Evolutionary conservation across 805 yeast species (phyloP), one percentile per base, ranked within the genome.

Genomic region (Metschnikowia cubensis): DNA sequence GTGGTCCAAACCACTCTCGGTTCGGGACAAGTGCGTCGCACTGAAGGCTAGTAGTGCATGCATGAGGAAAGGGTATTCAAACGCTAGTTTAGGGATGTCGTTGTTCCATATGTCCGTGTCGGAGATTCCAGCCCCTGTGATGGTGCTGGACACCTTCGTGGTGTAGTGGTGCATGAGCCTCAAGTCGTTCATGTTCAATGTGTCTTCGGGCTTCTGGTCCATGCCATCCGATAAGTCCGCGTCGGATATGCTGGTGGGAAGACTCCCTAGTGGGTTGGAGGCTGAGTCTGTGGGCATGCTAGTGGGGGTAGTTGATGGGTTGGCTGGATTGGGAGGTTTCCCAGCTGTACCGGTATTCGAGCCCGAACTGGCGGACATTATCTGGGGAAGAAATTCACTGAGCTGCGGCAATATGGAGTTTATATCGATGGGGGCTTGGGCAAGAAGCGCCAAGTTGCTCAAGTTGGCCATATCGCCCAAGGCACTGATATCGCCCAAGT

Each of bases 21-120:
- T 82, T 53, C 96, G 71, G 4, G 94, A 83, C 45, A 91, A 69
- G 69, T 92, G 97, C 0, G 97, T 89, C 1, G 97, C 97, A 50
- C 96, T 84, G 61, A 92, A 88, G 22, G 96, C 96, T 48, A 92
- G 72, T 13, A 92, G 76, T 0, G 96, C 84, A 63, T 92, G 97
- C 97, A 92, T 89, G 57, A 92, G 73, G 60, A 89, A 90, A 14
- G 96, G 96, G 63, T 84, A 85, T 49, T 84, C 81, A 68, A 91
- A 89, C 4, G 97, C 96, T 50, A 91, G 73, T 71, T 84, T 81
- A 0, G 97, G 97, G 21, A 92, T 89, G 58, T 89, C 95, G 46
- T 80, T 82, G 47, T 84, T 81, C 97, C 97, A 92, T 35, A 91
- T 85, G 55, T 85, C 81, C 31, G 84, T 82, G 55, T 86, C 95